Conservation (phyloP, 2,329 filamentous ascomycete species). For the Beauveria medogensis region DNA sequence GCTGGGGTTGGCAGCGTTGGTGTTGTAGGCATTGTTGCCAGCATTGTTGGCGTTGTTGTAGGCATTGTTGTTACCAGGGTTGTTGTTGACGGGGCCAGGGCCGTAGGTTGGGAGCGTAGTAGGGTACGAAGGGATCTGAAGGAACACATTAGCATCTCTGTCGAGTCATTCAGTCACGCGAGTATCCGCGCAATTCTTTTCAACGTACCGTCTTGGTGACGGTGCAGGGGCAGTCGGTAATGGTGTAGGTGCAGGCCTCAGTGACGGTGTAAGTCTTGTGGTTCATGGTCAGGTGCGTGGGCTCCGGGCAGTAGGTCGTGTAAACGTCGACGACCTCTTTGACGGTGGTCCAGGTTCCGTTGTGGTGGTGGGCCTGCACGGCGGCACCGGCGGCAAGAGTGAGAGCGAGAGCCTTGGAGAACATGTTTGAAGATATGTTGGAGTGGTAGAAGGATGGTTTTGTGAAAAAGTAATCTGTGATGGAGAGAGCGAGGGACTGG, state of each 20-base stretch:
- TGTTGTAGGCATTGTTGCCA: background rate
- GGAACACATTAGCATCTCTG: conserved; percentile 18
- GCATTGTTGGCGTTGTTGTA: too few relatives aligned
- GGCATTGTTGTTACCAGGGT: background rate
- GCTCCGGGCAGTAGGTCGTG: conserved; percentile 36
- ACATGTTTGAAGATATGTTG: conserved; percentile 19
- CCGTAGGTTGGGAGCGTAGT: background rate
- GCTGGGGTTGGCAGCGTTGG: background rate
- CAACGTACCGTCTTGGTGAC: conserved; percentile 14
- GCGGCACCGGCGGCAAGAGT: conserved; percentile 19
- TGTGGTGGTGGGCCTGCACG: conserved; percentile 5
- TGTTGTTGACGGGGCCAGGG: too few relatives aligned
- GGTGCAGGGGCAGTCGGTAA: conserved; percentile 48
- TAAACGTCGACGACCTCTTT: conserved; percentile 29
- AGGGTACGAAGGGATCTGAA: conserved; percentile 1
- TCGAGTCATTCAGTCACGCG: too few relatives aligned
- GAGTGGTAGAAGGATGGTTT: too few relatives aligned
- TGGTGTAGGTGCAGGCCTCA: conserved; percentile 45
- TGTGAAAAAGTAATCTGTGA: background rate
- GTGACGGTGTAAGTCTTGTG: conserved; percentile 46
- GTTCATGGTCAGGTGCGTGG: conserved; percentile 44
- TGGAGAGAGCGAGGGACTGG: background rate
- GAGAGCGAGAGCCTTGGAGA: conserved; percentile 20
- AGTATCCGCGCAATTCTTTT: too few relatives aligned
- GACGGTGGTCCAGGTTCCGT: conserved; percentile 18